Base-by-base conservation (phyloP, 2,329 filamentous ascomycete genomes). In the Tetracladium maxilliforme region DNA sequence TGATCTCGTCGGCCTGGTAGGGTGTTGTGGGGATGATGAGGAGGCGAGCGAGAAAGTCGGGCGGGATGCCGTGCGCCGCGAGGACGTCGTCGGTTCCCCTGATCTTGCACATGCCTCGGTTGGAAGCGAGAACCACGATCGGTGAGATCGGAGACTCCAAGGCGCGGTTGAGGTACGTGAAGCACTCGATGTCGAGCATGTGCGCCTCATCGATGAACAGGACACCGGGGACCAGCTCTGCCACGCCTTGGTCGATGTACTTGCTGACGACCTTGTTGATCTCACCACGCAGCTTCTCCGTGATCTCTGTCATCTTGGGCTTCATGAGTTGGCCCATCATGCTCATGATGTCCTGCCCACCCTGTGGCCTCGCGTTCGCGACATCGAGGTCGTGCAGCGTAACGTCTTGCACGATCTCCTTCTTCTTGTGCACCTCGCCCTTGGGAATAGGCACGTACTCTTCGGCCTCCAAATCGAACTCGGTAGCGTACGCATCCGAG, bases 251-350 rank as follows among this genome's bases (percentile, higher is more conserved):
- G 48, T 95, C 90, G 40, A 98, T 98, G 56, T 95, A 98, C 52
- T 87, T 84, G 64, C 84, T 93, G 38, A 98, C 90, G 16, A 98
- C 87, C 60, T 95, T 95, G 70, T 98, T 94, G 60, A 98, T 95
- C 58, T 98, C 90, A 28, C 70, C 63, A 32, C 90, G 72, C 44
- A 98, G 61, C 61, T 98, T 98, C 55, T 98, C 90, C 16, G 90
- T 98, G 45, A 98, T 95, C 52, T 98, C 90, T 6, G 90, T 98
- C 74, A 94, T 94, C 62, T 92, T 92, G 33, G 90, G 90, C 67
- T 95, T 95, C 84, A 95, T 94, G 45, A 98, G 59, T 55, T 98
- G 90, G 42, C 90, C 90, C 87, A 98, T 95, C 90, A 98, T 95
- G 60, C 86, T 94, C 86, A 98, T 95, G 38, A 98, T 92, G 51